Conservation (phyloP, 495 filamentous ascomycete species). For the Penicillium silybi region DNA sequence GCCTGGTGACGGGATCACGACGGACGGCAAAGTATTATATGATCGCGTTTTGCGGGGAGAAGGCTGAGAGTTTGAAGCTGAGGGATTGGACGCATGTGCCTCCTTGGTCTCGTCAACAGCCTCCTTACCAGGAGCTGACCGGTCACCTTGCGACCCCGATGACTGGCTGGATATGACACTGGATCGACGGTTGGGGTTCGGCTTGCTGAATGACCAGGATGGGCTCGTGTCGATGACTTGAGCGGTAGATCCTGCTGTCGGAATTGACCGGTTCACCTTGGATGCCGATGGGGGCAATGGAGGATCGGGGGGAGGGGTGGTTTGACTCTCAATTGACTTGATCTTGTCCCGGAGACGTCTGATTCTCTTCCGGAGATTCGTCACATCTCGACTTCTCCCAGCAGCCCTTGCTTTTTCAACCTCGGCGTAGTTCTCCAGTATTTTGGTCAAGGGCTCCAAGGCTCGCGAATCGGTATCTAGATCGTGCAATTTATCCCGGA, state of each 20-base stretch:
- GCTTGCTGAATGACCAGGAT: not conserved
- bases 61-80: not conserved
- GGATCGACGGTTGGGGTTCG: not conserved
- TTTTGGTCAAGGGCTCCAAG: not conserved
- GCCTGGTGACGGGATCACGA: not conserved
- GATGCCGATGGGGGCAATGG: not conserved
- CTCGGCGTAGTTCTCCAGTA: not conserved
- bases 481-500: not conserved
- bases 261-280: constrained; percentile 1
- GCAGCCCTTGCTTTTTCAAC: not conserved
- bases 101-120: not conserved
- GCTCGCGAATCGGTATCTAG: not conserved
- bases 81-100: not conserved
- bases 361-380: not conserved
- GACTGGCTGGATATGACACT: not conserved
- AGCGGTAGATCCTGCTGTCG: not conserved
- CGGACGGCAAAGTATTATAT: not conserved
- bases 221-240: not conserved
- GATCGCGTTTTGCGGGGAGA: not conserved
- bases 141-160: too few relatives aligned
- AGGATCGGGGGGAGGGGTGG: not conserved
- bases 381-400: not conserved
- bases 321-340: not conserved
- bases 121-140: too few relatives aligned
- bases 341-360: not conserved